Percentiles rank a stretch among this genome's conserved stretches.
Conservation (phyloP, 1,284 basidiomycete genomes). For the Gomphus bonarii region DNA sequence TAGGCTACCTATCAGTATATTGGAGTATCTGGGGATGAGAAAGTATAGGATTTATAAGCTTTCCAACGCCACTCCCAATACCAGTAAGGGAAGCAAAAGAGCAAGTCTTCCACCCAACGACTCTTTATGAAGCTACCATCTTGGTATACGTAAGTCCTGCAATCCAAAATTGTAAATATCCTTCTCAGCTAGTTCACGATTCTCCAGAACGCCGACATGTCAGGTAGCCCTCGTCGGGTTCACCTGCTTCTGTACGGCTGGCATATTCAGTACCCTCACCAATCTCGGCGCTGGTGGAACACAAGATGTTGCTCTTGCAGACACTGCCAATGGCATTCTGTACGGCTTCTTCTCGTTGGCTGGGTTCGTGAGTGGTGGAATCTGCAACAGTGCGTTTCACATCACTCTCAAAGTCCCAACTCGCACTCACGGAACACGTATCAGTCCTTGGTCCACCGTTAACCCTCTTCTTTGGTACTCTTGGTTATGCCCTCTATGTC, state of each 20-base stretch:
- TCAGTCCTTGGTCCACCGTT: slow-evolving; percentile 7
- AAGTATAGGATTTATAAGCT: too few species aligned
- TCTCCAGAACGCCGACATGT: slow-evolving; percentile 12
- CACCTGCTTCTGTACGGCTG: slow-evolving; percentile 30
- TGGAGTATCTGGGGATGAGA: too few species aligned
- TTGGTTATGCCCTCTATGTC: slow-evolving; percentile 10
- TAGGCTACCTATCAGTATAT: too few species aligned
- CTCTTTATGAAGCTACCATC: not conserved
- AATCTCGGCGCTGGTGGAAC: slow-evolving; percentile 36
- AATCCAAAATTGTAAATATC: too few species aligned
- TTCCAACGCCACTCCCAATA: too few species aligned
- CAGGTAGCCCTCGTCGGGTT: slow-evolving; percentile 15
- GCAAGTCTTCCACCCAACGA: not conserved
- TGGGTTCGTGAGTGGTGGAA: slow-evolving; percentile 38
- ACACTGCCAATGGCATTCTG: slow-evolving; percentile 33
- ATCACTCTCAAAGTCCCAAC: not conserved
- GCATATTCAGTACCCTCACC: slow-evolving; percentile 40
- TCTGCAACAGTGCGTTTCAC: slow-evolving; percentile 29
- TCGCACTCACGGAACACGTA: not conserved
- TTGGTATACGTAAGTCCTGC: slow-evolving; percentile 1
- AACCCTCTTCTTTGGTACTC: slow-evolving; percentile 7
- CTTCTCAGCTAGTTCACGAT: slow-evolving; percentile 12
- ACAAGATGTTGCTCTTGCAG: slow-evolving; percentile 29
- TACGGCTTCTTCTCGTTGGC: slow-evolving; percentile 34
- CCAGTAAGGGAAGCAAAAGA: too few species aligned